Base-by-base conservation (phyloP, 1,284 basidiomycete species). In the Trichosporon asahii region DNA sequence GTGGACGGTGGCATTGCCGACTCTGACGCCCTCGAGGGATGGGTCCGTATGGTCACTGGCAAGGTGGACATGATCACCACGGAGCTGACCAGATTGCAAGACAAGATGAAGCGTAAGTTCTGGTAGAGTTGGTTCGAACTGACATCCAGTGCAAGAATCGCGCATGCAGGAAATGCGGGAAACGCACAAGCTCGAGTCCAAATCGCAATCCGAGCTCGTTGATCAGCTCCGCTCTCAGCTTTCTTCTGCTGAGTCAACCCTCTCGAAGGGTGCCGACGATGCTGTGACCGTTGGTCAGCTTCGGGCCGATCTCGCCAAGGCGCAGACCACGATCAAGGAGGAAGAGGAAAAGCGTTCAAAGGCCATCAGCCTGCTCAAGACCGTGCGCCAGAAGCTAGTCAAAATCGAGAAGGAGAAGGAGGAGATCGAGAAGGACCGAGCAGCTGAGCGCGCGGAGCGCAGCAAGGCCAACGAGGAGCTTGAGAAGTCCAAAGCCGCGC, bases 331-430 rank as follows among this genome's bases (percentile, higher is more conserved):
- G 1, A 89, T 89, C 1, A 95, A 92, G 80, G 94, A 96, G 74
- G 95, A 97, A 79, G 95, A 97, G 80, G 95, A 98, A 82, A 97
- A 97, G 82, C 89, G 95, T 14, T 88, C 89, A n/a, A 98, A 97
- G 79, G 94, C 94, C 0, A 91, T 97, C 72, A 90, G 89, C 65
- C 84, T 96, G 35, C 85, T 98, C 72, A 96, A 96, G 85, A 91
- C 93, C 1, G 92, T 97, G n/a, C 85, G 95, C 66, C 90, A 93
- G 82, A 97, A 96, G 82, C 85, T 94, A 23, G 91, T 95, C 60
- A 96, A 94, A 80, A 89, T 92, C 2, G 94, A 97, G 82, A 94
- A 93, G 84, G 94, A 96, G 35, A 89, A 89, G 77, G 94, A 96
- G 68, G 93, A 95, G 71, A 76, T 80, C 8, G 81, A 80, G 31